These are phyloP conservation scores for Malbranchea cinnamomea DNA, from an alignment of 2,329 filamentous ascomycete species.

Conservation along the genomic window DNA sequence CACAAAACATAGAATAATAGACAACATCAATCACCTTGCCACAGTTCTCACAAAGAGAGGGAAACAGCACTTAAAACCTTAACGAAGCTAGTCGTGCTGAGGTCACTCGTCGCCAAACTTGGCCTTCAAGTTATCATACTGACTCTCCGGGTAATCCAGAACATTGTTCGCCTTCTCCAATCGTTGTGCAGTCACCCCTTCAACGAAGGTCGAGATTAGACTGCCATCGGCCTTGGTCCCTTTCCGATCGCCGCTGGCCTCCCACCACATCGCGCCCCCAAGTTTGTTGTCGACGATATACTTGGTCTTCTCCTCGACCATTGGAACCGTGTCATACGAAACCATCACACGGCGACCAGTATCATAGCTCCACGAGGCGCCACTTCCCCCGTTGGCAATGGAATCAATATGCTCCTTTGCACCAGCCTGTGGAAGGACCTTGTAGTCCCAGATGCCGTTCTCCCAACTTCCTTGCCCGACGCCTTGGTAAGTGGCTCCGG, in stretches of 20 bases:
- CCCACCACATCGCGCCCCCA: conserved; percentile 95
- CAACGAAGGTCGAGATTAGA: conserved; percentile 45
- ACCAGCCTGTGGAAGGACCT: conserved; percentile 58
- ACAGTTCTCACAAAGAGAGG: not conserved
- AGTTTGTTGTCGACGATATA: conserved; percentile 53
- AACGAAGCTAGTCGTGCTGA: conserved; percentile 5
- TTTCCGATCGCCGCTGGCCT: conserved; percentile 63
- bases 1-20: too few relatives aligned
- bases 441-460: conserved; percentile 74
- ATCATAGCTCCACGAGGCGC: conserved; percentile 69
- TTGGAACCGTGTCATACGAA: conserved; percentile 49
- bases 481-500: conserved; percentile 55
- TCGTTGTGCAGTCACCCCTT: conserved; percentile 15
- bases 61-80: conserved; percentile 5
- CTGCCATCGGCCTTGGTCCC: conserved; percentile 39
- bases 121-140: conserved; percentile 24
- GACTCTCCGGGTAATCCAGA: conserved; percentile 25
- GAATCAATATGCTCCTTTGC: conserved; percentile 49
- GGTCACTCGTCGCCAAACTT: conserved; percentile 13
- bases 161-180: conserved; percentile 24
- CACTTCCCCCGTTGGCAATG: conserved; percentile 25
- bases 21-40: too few relatives aligned
- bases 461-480: conserved; percentile 67
- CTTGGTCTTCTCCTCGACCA: conserved; percentile 53
- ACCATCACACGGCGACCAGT: conserved; percentile 49